Conservation (phyloP, 1,139 yeast species). For the Candida gigantensis region DNA sequence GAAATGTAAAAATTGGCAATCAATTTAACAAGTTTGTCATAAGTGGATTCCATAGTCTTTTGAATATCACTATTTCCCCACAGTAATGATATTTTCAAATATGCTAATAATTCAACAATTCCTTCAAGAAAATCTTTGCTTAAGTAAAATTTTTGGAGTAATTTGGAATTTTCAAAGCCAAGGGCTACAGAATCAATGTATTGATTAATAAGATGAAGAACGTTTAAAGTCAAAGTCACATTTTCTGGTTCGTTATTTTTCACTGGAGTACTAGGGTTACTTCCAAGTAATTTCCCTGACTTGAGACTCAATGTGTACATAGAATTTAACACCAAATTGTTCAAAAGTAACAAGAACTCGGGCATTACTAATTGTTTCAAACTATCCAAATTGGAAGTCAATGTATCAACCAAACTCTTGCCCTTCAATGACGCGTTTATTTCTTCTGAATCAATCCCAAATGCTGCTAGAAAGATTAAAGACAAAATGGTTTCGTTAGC, state of each 20-base stretch:
- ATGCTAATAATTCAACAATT: conserved; percentile 38
- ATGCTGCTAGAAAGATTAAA: conserved; percentile 39
- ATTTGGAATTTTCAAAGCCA: conserved; percentile 28
- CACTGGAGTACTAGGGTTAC: conserved; percentile 38
- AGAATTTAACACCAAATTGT: conserved; percentile 41
- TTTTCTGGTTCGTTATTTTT: conserved; percentile 17
- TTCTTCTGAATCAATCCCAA: conserved; percentile 33
- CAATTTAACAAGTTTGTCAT: conserved; percentile 24
- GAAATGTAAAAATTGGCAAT: conserved; percentile 37
- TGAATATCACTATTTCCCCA: conserved; percentile 25
- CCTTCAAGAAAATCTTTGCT: conserved; percentile 43
- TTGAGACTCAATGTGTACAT: conserved; percentile 32
- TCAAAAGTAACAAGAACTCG: conserved; percentile 40
- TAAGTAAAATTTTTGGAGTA: conserved; percentile 25
- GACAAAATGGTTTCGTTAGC: conserved; percentile 35
- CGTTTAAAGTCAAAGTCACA: conserved; percentile 30
- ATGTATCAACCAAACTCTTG: conserved; percentile 12
- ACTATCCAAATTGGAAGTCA: conserved; percentile 13
- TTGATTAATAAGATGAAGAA: conserved; percentile 36
- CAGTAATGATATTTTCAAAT: conserved; percentile 28
- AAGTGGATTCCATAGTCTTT: conserved; percentile 23
- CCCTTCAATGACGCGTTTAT: conserved; percentile 1
- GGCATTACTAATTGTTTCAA: conserved; percentile 34
- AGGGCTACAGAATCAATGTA: conserved; percentile 32
- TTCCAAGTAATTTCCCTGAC: conserved; percentile 38